Conservation (phyloP, 2,329 filamentous ascomycete species). For the Phialemoniopsis sp. region DNA sequence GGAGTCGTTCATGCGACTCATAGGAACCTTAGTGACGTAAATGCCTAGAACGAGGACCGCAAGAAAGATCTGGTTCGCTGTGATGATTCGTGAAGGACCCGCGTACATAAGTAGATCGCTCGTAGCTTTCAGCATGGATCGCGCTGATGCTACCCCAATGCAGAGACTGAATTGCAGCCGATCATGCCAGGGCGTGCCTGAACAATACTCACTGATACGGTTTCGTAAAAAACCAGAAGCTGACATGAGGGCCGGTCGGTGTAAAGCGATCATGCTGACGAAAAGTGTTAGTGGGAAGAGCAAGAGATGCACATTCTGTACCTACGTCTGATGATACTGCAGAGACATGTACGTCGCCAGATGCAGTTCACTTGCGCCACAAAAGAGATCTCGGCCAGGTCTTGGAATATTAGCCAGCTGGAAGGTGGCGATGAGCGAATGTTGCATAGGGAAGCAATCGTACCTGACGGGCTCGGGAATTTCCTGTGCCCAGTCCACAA, state of each 20-base stretch:
- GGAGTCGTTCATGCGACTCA: conserved; percentile 3
- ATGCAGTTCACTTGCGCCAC: conserved; percentile 2
- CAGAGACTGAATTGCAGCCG: conserved; percentile 8
- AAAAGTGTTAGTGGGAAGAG: background rate
- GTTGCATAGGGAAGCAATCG: no score
- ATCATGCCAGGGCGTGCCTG: conserved; percentile 2
- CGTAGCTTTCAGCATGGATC: conserved; percentile 1
- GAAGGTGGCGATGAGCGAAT: no score
- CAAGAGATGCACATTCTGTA: no score
- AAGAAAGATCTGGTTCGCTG: conserved; percentile 5
- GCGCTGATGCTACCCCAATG: conserved; percentile 5
- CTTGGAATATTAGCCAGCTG: background rate
- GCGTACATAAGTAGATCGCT: conserved; percentile 7
- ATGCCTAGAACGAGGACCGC: conserved; percentile 5
- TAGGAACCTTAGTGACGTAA: conserved; percentile 4
- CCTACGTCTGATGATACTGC: conserved; percentile 4
- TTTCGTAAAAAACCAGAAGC: conserved; percentile 4
- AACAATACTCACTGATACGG: conserved; percentile 6
- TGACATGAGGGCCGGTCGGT: conserved; percentile 4
- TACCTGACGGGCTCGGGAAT: conserved; percentile 4
- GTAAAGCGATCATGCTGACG: conserved; percentile 3
- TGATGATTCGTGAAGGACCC: background rate
- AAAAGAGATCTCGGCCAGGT: conserved; percentile 5
- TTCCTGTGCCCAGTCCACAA: conserved; percentile 6
- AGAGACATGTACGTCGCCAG: conserved; percentile 5